These are phyloP conservation scores for Glycine tomentella DNA, from an alignment of 306 rosid genomes.

Conservation along the genomic window DNA sequence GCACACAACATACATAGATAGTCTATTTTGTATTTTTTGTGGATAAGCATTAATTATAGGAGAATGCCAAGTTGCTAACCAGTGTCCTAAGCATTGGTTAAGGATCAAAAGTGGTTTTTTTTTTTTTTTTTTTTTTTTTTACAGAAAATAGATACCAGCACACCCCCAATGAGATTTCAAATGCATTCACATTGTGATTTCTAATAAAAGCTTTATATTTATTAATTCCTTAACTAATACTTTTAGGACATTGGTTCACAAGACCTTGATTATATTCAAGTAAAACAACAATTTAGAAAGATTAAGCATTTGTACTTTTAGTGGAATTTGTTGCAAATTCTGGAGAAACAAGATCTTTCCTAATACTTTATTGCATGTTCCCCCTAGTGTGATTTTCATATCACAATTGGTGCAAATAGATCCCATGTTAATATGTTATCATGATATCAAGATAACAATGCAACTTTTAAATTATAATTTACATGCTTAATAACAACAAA, in stretches of 20 bases:
- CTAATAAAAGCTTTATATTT: neutral
- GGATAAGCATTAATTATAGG: neutral
- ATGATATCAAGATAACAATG: no score
- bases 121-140: no score
- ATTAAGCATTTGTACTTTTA: neutral
- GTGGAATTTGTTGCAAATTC: neutral
- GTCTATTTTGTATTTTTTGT: neutral
- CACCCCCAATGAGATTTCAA: neutral
- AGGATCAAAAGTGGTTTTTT: neutral
- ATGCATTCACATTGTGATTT: neutral
- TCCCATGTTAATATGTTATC: neutral
- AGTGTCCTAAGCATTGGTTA: neutral
- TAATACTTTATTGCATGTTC: neutral
- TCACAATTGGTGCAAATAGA: neutral
- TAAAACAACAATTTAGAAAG: neutral
- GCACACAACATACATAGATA: neutral
- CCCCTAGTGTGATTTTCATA: neutral
- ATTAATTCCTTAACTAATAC: neutral
- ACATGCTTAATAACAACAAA: neutral
- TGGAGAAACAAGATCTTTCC: neutral
- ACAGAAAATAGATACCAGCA: neutral
- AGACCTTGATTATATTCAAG: neutral
- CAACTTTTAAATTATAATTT: neutral
- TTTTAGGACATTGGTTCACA: neutral
- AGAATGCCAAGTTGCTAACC: neutral